Percentiles rank a stretch among this genome's conserved stretches.
phyloP scores from a whole-genome alignment of 768 basidiomycete species.

The Collybiopsis confluens region DNA sequence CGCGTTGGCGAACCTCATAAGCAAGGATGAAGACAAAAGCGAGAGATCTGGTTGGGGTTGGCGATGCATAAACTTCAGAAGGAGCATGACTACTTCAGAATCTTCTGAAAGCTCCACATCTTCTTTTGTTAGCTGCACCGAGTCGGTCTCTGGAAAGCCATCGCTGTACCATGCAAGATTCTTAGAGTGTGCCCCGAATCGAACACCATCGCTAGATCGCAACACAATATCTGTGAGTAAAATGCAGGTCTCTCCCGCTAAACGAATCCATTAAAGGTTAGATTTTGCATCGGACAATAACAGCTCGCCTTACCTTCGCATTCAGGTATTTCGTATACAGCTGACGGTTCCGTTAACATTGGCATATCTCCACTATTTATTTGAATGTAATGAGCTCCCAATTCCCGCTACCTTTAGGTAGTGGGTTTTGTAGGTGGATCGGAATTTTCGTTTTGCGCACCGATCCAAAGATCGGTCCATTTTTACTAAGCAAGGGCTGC shows the following conservation, averaged over 20 bases:
- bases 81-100: neutral
- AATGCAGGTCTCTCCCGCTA: neutral
- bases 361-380: too few relatives aligned
- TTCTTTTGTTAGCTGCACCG: neutral
- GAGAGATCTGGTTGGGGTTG: slow-evolving; percentile 6
- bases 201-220: slow-evolving; percentile 6
- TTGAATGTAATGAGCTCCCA: too few relatives aligned
- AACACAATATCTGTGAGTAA: slow-evolving; percentile 3
- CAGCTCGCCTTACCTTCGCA: neutral
- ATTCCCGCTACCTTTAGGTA: too few relatives aligned
- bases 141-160: slow-evolving; percentile 3
- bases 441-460: too few relatives aligned
- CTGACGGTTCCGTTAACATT: neutral
- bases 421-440: too few relatives aligned
- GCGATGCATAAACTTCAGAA: slow-evolving; percentile 8
- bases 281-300: too few relatives aligned
- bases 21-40: neutral
- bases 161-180: slow-evolving; percentile 7
- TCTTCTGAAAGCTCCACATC: neutral
- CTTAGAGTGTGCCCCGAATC: slow-evolving; percentile 4
- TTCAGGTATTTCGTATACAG: neutral
- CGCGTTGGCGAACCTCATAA: slow-evolving; percentile 6
- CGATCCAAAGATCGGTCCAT: too few relatives aligned
- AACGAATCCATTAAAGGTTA: neutral
- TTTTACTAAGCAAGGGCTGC: too few relatives aligned